A percentile compares a stretch with the other conserved stretches of the same genome.
Evolutionary conservation across 129 eudicot genomes (phyloP).

Genomic region (Apium graveolens): DNA sequence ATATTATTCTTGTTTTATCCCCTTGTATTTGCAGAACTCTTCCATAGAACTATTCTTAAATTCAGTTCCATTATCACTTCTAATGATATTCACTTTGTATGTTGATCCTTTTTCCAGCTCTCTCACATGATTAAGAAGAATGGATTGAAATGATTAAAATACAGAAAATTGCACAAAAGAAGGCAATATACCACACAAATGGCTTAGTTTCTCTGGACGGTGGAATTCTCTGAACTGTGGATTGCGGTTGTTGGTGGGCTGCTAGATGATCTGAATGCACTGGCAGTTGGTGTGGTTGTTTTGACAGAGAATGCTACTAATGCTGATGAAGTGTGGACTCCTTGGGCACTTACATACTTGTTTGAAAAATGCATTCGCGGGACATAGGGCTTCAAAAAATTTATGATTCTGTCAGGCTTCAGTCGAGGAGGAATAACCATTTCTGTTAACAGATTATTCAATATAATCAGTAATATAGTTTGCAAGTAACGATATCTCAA

Average conservation of each 20-base stretch:
- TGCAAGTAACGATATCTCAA: too few relatives aligned
- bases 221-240: conserved; percentile 32
- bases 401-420: conserved; percentile 30
- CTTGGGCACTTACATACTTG: conserved; percentile 64
- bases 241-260: conserved; percentile 2
- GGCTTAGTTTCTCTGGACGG: conserved; percentile 36
- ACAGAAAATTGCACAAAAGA: conserved; percentile 76
- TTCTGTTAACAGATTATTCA: conserved; percentile 14
- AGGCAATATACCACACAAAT: conserved; percentile 54
- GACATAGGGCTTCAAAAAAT: conserved; percentile 37
- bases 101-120: too few relatives aligned
- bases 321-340: conserved; percentile 70
- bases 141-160: conserved; percentile 55
- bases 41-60: too few relatives aligned
- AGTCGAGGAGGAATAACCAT: conserved; percentile 77
- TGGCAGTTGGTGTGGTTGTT: too few relatives aligned
- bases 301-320: conserved; percentile 70
- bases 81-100: too few relatives aligned
- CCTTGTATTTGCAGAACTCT: too few relatives aligned
- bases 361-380: conserved; percentile 41
- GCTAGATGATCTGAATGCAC: too few relatives aligned
- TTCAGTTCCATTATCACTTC: too few relatives aligned
- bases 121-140: too few relatives aligned
- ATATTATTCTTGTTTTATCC: too few relatives aligned
- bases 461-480: background rate